Percentiles rank a stretch among this genome's conserved stretches.
phyloP scores from a whole-genome alignment of 208 protist genomes.

The Crithidia fasciculata region DNA sequence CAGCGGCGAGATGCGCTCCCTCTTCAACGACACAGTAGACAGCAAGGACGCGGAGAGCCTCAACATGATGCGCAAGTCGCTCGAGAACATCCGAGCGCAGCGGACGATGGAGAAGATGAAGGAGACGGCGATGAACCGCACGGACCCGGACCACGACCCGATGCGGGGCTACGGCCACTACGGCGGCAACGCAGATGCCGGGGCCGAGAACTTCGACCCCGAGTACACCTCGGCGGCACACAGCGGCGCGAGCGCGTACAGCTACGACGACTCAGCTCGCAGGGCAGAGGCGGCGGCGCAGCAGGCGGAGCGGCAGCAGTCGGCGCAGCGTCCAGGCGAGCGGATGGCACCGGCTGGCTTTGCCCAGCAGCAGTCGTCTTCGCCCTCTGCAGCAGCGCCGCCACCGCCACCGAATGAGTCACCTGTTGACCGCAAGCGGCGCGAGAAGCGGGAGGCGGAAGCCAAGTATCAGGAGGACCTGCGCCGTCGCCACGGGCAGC shows the following conservation, averaged over 20 bases:
- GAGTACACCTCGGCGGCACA: conserved; percentile 26
- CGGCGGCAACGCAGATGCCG: conserved; percentile 43
- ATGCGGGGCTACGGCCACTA: conserved; percentile 53
- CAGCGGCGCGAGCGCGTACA: conserved; percentile 12
- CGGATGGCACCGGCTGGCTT: neutral
- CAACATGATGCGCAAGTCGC: conserved; percentile 85
- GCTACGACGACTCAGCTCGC: conserved; percentile 22
- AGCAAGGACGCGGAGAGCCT: conserved; percentile 80
- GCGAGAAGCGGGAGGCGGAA: conserved; percentile 66
- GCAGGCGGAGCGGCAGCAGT: conserved; percentile 18
- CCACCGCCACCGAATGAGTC: conserved; percentile 38
- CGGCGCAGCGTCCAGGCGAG: conserved; percentile 1
- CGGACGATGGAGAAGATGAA: conserved; percentile 88
- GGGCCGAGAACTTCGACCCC: conserved; percentile 55
- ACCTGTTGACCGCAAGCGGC: conserved; percentile 49
- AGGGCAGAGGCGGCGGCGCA: neutral
- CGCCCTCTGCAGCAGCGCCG: neutral
- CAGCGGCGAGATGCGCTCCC: conserved; percentile 71
- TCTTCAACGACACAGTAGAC: conserved; percentile 76
- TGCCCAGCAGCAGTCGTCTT: neutral
- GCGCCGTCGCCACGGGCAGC: conserved; percentile 74
- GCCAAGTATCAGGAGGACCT: conserved; percentile 75
- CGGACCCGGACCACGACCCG: conserved; percentile 25
- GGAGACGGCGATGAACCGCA: conserved; percentile 72
- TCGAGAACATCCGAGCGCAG: conserved; percentile 86